A percentile compares a stretch with the other conserved stretches of the same genome.
Conservation (phyloP, 2,329 filamentous ascomycete genomes). For the Chrysoporthe cubensis region DNA sequence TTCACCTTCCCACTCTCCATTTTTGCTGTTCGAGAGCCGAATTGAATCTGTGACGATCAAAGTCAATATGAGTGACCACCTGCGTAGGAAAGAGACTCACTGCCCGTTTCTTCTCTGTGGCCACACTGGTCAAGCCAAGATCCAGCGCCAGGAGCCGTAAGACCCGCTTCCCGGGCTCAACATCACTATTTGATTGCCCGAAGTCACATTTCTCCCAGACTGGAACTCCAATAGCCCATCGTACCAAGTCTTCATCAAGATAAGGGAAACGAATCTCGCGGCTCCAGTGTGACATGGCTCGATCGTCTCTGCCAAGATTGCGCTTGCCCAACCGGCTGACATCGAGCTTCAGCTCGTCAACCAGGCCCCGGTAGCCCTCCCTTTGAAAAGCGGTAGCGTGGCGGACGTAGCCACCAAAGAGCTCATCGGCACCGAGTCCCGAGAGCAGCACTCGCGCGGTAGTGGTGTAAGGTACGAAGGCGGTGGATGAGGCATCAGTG, state of each 20-base stretch:
- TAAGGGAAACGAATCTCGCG: slow-evolving; percentile 89
- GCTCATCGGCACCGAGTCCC: slow-evolving; percentile 91
- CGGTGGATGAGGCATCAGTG: slow-evolving; percentile 32
- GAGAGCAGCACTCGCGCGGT: slow-evolving; percentile 84
- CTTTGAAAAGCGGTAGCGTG: slow-evolving; percentile 78
- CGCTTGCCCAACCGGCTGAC: slow-evolving; percentile 84
- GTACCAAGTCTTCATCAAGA: slow-evolving; percentile 84
- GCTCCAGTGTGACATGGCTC: slow-evolving; percentile 86
- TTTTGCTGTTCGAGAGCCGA: slow-evolving; percentile 80
- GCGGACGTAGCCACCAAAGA: slow-evolving; percentile 91
- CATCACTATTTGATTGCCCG: slow-evolving; percentile 47
- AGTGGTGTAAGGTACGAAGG: slow-evolving; percentile 58
- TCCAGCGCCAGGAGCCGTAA: slow-evolving; percentile 76
- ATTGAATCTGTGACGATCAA: slow-evolving; percentile 66
- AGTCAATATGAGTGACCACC: background rate
- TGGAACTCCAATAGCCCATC: slow-evolving; percentile 74
- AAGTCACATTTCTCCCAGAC: slow-evolving; percentile 92
- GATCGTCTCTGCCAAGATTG: slow-evolving; percentile 94
- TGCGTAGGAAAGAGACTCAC: slow-evolving; percentile 51
- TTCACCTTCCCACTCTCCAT: slow-evolving; percentile 74
- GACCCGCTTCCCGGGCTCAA: slow-evolving; percentile 82
- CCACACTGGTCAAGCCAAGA: slow-evolving; percentile 71
- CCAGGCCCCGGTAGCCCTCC: slow-evolving; percentile 69
- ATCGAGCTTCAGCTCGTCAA: slow-evolving; percentile 84
- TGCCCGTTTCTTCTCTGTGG: slow-evolving; percentile 90